These are phyloP conservation scores for Acacia confusa DNA, from an alignment of 306 rosid species.

Conservation along the genomic window DNA sequence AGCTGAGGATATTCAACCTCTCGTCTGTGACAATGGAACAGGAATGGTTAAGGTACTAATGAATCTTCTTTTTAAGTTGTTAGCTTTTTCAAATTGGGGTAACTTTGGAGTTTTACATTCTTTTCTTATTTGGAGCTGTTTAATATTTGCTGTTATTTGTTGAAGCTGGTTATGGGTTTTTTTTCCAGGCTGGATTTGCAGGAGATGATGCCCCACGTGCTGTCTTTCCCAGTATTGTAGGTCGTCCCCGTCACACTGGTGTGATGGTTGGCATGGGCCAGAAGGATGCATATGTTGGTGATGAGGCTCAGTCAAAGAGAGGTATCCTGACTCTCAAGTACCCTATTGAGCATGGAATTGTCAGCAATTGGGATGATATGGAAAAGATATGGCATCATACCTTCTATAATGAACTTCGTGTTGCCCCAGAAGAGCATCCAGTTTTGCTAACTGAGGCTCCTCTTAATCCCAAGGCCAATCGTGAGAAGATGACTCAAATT, in stretches of 20 bases:
- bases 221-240: slow-evolving; percentile 97
- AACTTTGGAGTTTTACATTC: not conserved
- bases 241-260: slow-evolving; percentile 99
- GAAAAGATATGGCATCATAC: slow-evolving; percentile 99
- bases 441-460: slow-evolving; percentile 99
- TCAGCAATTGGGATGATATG: slow-evolving; percentile 99
- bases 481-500: slow-evolving; percentile 99
- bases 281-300: slow-evolving; percentile 99
- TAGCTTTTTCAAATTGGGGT: not conserved
- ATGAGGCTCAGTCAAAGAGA: slow-evolving; percentile 96
- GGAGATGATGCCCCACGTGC: slow-evolving; percentile 99
- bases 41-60: slow-evolving; percentile 96
- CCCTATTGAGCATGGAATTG: slow-evolving; percentile 98
- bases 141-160: not conserved
- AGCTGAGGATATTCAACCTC: slow-evolving; percentile 97
- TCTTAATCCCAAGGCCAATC: slow-evolving; percentile 95
- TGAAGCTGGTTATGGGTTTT: slow-evolving; percentile 22
- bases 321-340: slow-evolving; percentile 94
- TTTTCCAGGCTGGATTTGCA: slow-evolving; percentile 89
- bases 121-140: slow-evolving; percentile 19
- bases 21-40: slow-evolving; percentile 98
- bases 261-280: slow-evolving; percentile 99
- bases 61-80: not conserved
- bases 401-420: slow-evolving; percentile 97
- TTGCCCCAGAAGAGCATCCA: slow-evolving; percentile 98